Base-by-base conservation (phyloP, 768 basidiomycete genomes). In the Pluteus cervinus region DNA sequence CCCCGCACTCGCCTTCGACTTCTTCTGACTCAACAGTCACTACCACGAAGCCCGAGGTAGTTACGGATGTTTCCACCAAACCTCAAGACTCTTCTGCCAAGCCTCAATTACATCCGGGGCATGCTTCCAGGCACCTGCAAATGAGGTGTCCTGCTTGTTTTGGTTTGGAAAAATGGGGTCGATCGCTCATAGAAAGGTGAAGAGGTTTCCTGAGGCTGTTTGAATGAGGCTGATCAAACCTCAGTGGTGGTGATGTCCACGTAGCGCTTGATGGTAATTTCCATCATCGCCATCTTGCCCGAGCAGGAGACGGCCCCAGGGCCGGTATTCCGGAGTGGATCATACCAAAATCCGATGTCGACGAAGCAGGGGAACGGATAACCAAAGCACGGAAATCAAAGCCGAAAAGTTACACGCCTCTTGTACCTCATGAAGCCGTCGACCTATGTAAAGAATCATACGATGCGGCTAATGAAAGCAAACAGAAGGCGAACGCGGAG, bases 261-360 rank as follows among this genome's bases (percentile, higher is more conserved):
- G 43, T 69, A 1, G 53, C 53, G 0, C 48, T 51, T 0, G 64
- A 69, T 49, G 62, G 62, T 0, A 66, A 64, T 25, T 68, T 68
- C 42, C 58, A 63, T 32, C 62, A 69, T 37, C 44, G 53, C 0
- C 66, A 71, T 36, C 33, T 50, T 2, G 14, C 33, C 1, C 33
- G 41, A 4, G 57, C 53, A 0, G 62, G 61, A 4, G n/a, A n/a
- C n/a, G n/a, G n/a, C n/a, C n/a, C n/a, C n/a, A n/a, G n/a, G n/a
- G n/a, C n/a, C n/a, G n/a, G n/a, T n/a, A 52, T 66, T 30, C 51
- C 57, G 18, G 56, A 60, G 0, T 16, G 31, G 4, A 51, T 69
- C 21, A 21, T 70, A n/a, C 42, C 56, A 1, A 65, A 66, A 17
- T 39, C 25, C 1, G 43, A 56, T 8, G 61, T 70, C 0, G 62